Base-by-base conservation (phyloP, 106 monocot species). In the Chionographis japonica region DNA sequence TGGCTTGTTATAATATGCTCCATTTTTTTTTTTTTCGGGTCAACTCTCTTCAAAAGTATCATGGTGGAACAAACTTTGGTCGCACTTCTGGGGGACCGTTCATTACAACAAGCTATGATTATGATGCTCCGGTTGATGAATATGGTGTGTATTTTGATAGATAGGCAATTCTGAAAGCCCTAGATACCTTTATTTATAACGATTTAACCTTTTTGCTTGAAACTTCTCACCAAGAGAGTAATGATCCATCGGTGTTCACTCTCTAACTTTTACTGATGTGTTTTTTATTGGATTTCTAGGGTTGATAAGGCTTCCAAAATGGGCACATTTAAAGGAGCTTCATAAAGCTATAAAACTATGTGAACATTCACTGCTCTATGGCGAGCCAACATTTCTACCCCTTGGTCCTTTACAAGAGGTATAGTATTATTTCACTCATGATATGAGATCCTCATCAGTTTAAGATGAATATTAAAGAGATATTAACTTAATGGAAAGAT, bases 61-160 rank as follows among this genome's bases (percentile, higher is more conserved):
- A 95, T 70, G 95, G 95, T 43, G 95, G 95, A 68, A 95, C 95
- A 75, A 88, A 95, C 72, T 95, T 95, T 84, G 95, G 74, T 68
- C 95, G 95, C 58, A 95, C 95, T 59, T 55, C 91, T 79, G 95
- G 95, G 49, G 95, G 95, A 52, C 95, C 95, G 54, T 95, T 95
- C 70, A 91, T 95, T 37, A 95, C 95, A 56, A 95, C 95, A 73
- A 95, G 89, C 74, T 95, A 95, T 59, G 95, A 95, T 76, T 95
- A 89, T 82, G 95, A 95, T 80, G 95, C 95, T 38, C 95, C 95
- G 6, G 86, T 92, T 70, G 95, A 95, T 80, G 95, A 95, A 80
- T 95, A 95, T 77, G 91, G 95, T 95, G 50, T 52, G 37, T 16
- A 58, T 2, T 52, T 6, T 15, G 84, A 66, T 75, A 50, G 64